Conservation (phyloP, 2,329 filamentous ascomycete species). For the Pseudogymnoascus sp. region DNA sequence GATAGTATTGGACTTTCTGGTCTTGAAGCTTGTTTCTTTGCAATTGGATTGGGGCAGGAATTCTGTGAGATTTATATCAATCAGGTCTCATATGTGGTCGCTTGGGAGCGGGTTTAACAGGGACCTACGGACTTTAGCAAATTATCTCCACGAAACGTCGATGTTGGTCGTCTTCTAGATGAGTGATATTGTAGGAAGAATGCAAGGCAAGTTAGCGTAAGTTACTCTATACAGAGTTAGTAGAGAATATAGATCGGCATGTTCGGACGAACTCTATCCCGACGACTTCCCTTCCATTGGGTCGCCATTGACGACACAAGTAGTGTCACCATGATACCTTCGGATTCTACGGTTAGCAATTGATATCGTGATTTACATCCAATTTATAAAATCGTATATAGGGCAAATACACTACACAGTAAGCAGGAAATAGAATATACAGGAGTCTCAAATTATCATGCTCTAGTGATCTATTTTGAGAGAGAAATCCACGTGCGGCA, state of each 20-base stretch:
- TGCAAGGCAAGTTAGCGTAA: background rate
- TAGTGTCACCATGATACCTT: background rate
- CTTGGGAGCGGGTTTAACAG: background rate
- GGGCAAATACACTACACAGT: background rate
- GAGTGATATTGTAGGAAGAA: background rate
- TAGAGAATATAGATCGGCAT: background rate
- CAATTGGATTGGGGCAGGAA: background rate
- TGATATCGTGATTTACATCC: background rate
- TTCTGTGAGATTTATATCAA: background rate
- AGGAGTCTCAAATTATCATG: background rate
- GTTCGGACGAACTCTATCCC: background rate
- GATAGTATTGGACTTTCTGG: background rate
- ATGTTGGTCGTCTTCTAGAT: background rate
- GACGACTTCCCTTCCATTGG: background rate
- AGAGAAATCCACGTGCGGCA: conserved; percentile 89
- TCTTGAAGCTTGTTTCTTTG: background rate
- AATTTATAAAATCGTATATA: background rate
- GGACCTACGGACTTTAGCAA: background rate
- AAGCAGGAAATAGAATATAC: background rate
- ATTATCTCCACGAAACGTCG: background rate
- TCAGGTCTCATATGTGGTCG: background rate
- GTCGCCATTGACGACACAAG: background rate
- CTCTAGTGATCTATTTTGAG: conserved; percentile 63
- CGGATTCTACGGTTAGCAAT: background rate
- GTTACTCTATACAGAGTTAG: background rate